These are phyloP conservation scores for Aspergillus sojae DNA, from an alignment of 2,329 filamentous ascomycete genomes.

Conservation along the genomic window DNA sequence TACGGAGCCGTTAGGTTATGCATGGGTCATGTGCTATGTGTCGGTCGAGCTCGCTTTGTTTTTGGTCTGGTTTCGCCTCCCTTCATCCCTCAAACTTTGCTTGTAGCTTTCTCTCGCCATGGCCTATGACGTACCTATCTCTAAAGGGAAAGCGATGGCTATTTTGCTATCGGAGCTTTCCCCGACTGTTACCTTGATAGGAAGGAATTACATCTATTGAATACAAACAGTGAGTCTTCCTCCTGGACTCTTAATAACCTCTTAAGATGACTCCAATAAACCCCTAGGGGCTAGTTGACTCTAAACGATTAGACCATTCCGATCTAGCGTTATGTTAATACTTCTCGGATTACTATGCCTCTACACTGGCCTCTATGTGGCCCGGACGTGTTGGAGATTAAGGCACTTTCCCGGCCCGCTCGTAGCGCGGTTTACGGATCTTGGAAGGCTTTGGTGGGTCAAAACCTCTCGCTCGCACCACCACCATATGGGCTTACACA, in stretches of 20 bases:
- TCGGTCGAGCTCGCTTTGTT: neutral
- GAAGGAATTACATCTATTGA: neutral
- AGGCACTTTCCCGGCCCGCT: slow-evolving; percentile 20
- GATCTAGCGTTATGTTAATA: neutral
- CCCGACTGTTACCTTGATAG: no score
- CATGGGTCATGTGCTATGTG: neutral
- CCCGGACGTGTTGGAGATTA: neutral
- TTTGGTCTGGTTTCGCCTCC: neutral
- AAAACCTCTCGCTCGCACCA: slow-evolving; percentile 1
- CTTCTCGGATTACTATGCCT: neutral
- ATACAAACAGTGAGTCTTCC: neutral
- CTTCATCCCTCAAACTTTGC: neutral
- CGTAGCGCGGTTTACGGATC: slow-evolving; percentile 1
- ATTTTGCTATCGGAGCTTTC: neutral
- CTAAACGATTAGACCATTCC: neutral
- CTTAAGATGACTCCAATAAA: neutral
- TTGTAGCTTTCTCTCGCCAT: no score
- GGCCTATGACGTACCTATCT: neutral
- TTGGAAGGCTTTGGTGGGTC: slow-evolving; percentile 7
- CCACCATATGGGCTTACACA: slow-evolving; percentile 3
- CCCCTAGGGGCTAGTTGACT: no score
- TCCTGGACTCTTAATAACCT: neutral
- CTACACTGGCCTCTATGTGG: neutral
- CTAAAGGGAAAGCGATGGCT: neutral
- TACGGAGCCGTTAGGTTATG: no score